Evolutionary conservation across 768 basidiomycete species (phyloP).

Genomic region (Agaricus blazei): DNA sequence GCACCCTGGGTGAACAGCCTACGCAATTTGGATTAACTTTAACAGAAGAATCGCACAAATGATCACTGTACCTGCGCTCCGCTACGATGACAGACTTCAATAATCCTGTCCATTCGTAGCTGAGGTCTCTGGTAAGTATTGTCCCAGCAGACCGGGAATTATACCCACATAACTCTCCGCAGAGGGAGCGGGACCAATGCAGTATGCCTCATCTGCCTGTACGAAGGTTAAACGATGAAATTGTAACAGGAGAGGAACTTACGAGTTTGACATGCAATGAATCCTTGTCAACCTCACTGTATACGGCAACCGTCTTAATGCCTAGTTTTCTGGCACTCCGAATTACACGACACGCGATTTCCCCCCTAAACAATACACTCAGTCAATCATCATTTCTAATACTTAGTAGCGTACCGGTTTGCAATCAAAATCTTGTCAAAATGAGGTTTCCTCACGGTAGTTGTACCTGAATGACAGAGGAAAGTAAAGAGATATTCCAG

Average conservation of each 20-base stretch:
- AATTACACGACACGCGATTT: constrained; percentile 94
- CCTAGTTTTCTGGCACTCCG: constrained; percentile 85
- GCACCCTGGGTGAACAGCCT: constrained; percentile 94
- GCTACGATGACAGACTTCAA: constrained; percentile 73
- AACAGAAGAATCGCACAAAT: neutral
- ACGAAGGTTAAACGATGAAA: neutral
- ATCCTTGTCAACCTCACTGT: constrained; percentile 79
- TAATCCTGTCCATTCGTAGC: constrained; percentile 85
- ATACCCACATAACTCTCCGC: constrained; percentile 80
- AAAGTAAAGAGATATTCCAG: neutral
- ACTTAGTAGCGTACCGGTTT: constrained; percentile 53
- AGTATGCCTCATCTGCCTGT: constrained; percentile 84
- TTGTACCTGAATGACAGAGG: neutral
- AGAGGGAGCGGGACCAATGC: constrained; percentile 89
- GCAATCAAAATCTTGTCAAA: constrained; percentile 92
- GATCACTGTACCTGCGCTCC: constrained; percentile 72
- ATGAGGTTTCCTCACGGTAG: constrained; percentile 35
- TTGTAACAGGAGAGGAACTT: constrained; percentile 12
- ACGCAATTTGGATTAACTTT: constrained; percentile 1
- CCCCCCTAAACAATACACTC: constrained; percentile 52
- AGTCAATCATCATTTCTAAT: neutral
- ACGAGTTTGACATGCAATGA: constrained; percentile 83
- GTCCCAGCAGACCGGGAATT: neutral
- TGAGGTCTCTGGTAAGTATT: constrained; percentile 21
- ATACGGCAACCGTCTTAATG: constrained; percentile 89